Conservation (phyloP, 148 eudicot genomes). For the Cornus florida region DNA sequence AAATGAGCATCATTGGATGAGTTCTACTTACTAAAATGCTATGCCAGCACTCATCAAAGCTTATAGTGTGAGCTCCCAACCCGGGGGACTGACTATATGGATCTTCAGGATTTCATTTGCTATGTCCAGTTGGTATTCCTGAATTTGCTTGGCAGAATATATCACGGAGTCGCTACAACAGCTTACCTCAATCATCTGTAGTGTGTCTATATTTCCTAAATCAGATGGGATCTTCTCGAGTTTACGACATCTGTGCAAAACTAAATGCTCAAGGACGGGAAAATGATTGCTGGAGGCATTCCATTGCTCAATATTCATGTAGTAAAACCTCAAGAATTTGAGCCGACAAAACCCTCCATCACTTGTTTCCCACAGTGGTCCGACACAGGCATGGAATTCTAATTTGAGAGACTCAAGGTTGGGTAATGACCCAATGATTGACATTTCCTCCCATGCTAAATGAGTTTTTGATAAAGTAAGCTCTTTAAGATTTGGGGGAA, state of each 20-base stretch:
- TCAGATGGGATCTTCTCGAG: slow-evolving; percentile 3
- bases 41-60: too few relatives aligned
- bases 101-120: not conserved
- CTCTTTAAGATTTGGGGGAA: too few relatives aligned
- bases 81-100: not conserved
- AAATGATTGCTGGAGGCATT: not conserved
- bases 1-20: too few relatives aligned
- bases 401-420: too few relatives aligned
- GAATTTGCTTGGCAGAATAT: not conserved
- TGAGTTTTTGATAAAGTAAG: too few relatives aligned
- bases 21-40: too few relatives aligned
- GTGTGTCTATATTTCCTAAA: not conserved
- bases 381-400: too few relatives aligned
- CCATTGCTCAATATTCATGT: too few relatives aligned
- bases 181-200: not conserved
- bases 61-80: not conserved
- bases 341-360: not conserved
- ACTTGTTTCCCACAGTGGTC: too few relatives aligned
- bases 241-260: not conserved
- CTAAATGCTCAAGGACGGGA: not conserved
- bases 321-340: not conserved
- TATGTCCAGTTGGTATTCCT: not conserved
- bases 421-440: too few relatives aligned
- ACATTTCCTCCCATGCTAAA: too few relatives aligned
- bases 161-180: not conserved